These are phyloP conservation scores for Borealophlyctis nickersoniae DNA, from an alignment of 192 early-diverging fungal genomes.

Conservation along the genomic window DNA sequence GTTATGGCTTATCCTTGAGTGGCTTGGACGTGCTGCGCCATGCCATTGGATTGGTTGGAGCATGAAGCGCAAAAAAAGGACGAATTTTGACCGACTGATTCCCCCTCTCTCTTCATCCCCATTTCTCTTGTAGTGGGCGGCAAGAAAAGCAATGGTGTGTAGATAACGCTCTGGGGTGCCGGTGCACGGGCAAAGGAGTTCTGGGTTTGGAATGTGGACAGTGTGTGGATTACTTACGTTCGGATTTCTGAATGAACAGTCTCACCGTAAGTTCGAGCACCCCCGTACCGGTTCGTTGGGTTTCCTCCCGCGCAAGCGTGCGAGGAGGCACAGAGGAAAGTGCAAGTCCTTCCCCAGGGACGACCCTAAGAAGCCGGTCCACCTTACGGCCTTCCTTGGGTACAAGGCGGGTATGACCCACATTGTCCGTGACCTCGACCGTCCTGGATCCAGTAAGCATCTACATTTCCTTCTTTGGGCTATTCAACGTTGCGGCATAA, in stretches of 20 bases:
- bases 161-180: too few species aligned
- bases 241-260: slow-evolving; percentile 42
- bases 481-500: slow-evolving; percentile 11
- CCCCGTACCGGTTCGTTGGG: slow-evolving; percentile 85
- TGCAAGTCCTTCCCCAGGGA: slow-evolving; percentile 99
- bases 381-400: slow-evolving; percentile 98
- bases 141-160: slow-evolving; percentile 1
- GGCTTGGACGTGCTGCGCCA: background rate
- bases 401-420: slow-evolving; percentile 99
- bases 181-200: background rate
- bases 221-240: too few species aligned
- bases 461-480: slow-evolving; percentile 14
- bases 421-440: slow-evolving; percentile 98
- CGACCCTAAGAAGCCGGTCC: slow-evolving; percentile 88
- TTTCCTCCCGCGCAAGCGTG: slow-evolving; percentile 86
- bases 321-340: slow-evolving; percentile 88
- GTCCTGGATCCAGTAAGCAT: slow-evolving; percentile 88
- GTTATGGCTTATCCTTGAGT: too few species aligned
- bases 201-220: background rate
- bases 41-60: background rate
- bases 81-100: background rate
- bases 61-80: background rate
- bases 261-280: slow-evolving; percentile 96
- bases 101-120: background rate
- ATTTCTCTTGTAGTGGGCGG: background rate